Conservation (phyloP, 2,329 filamentous ascomycete species). For the Colletotrichum noveboracense region DNA sequence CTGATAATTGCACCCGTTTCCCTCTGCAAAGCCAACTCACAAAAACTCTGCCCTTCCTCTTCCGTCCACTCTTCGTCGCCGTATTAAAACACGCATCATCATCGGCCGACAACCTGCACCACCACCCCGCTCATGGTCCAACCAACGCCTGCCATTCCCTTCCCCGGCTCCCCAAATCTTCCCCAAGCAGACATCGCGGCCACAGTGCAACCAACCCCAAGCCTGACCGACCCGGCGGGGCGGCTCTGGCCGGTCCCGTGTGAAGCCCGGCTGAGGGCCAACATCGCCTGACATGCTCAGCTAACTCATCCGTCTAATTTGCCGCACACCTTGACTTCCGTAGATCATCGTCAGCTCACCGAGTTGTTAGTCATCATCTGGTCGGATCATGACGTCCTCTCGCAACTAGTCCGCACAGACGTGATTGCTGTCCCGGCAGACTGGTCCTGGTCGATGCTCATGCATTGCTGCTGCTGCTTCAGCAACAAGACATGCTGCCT, state of each 20-base stretch:
- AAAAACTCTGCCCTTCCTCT: neutral
- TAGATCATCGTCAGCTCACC: neutral
- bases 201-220: neutral
- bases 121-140: neutral
- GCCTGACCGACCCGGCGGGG: neutral
- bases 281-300: neutral
- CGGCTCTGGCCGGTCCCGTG: slow-evolving; percentile 5
- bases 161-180: neutral
- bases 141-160: neutral
- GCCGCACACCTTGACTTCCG: neutral
- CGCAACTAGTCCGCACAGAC: neutral
- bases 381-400: neutral
- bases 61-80: neutral
- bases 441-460: neutral
- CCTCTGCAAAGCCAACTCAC: neutral
- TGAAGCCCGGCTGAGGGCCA: slow-evolving; percentile 2
- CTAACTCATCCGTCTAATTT: neutral
- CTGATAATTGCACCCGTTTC: neutral
- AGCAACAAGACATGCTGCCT: neutral
- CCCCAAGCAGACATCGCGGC: neutral
- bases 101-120: neutral
- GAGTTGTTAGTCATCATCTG: neutral
- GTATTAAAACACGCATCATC: neutral
- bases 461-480: neutral
- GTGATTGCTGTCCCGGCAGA: neutral